phyloP scores from a whole-genome alignment of 2,329 filamentous ascomycete genomes.

The Paecilomyces niveus region DNA sequence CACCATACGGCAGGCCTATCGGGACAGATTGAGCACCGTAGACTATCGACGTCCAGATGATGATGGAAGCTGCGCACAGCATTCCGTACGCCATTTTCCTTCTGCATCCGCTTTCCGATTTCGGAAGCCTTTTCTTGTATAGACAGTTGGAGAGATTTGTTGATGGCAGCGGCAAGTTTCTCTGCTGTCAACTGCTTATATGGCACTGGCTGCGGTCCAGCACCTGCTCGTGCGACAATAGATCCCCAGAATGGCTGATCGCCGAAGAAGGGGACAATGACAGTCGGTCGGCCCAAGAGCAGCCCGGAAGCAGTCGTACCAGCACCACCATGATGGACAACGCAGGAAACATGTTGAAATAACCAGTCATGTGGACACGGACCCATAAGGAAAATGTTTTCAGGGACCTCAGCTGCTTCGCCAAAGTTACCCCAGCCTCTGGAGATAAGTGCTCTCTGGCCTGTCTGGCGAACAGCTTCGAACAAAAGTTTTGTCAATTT shows the following conservation, averaged over 20 bases:
- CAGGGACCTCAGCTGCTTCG: slow-evolving; percentile 18
- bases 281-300: slow-evolving; percentile 44
- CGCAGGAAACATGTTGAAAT: slow-evolving; percentile 48
- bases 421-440: slow-evolving; percentile 48
- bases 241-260: slow-evolving; percentile 50
- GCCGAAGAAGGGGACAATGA: slow-evolving; percentile 52
- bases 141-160: slow-evolving; percentile 31
- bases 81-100: background rate
- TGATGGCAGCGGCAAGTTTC: slow-evolving; percentile 42
- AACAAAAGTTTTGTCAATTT: slow-evolving; percentile 40
- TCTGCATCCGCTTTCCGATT: slow-evolving; percentile 29
- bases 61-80: background rate
- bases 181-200: slow-evolving; percentile 38
- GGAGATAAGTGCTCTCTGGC: slow-evolving; percentile 48
- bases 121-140: slow-evolving; percentile 23
- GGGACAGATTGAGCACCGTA: background rate
- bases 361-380: slow-evolving; percentile 55
- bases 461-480: slow-evolving; percentile 40
- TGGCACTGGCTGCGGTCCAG: slow-evolving; percentile 44
- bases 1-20: background rate
- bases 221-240: slow-evolving; percentile 44
- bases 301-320: slow-evolving; percentile 53
- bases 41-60: background rate
- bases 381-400: slow-evolving; percentile 44
- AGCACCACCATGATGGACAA: slow-evolving; percentile 55